A percentile compares a stretch with the other conserved stretches of the same genome.
Conservation (phyloP, 306 rosid genomes). For the Erythrophleum fordii region DNA sequence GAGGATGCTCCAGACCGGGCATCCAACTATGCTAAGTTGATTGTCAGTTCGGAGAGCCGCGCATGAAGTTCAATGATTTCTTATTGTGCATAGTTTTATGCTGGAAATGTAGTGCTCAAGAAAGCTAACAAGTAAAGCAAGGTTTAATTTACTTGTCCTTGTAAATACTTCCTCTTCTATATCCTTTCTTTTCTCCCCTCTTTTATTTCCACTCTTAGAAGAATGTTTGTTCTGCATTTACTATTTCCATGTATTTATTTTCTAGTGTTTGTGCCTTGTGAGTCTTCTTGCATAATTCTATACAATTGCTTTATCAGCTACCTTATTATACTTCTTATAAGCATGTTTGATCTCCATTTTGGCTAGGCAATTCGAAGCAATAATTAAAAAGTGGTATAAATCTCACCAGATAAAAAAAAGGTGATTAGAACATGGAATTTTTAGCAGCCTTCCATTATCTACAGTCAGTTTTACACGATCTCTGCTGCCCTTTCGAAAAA, state of each 20-base stretch:
- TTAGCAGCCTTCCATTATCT: neutral
- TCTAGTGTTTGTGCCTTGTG: neutral
- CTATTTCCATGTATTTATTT: constrained; percentile 10
- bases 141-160: neutral
- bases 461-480: neutral
- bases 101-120: neutral
- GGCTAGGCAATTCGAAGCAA: neutral
- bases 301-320: too few species aligned
- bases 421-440: neutral
- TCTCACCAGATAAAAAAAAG: too few species aligned
- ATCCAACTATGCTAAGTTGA: constrained; percentile 97
- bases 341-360: neutral
- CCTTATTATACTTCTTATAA: neutral
- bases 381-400: neutral
- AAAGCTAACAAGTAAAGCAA: neutral
- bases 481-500: too few species aligned
- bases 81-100: neutral
- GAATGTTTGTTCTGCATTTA: neutral
- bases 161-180: neutral
- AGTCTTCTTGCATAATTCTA: neutral
- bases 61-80: neutral
- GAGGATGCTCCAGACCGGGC: constrained; percentile 97
- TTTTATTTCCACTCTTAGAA: neutral
- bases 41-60: constrained; percentile 4
- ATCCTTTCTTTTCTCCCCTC: neutral